Base-by-base conservation (phyloP, 148 eudicot species). In the Pouteria glomerata region DNA sequence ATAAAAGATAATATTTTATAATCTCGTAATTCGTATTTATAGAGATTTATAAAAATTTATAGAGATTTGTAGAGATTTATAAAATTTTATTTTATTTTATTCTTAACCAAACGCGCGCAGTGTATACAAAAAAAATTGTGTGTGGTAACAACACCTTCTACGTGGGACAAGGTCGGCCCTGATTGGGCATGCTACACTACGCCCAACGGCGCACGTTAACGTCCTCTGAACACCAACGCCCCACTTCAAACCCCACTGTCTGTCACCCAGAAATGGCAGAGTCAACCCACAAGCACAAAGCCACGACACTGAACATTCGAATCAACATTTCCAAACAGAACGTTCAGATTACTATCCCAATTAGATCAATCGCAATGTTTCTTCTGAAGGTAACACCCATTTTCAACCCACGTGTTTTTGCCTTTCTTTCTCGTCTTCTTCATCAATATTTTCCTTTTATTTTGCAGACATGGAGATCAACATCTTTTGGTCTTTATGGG, bases 381-480 rank as follows among this genome's bases (percentile, higher is more conserved):
- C 87, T 90, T 59, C 42, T 90, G 77, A 90, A 90, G 92, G 96
- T 88, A 45, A 64, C 15, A 34, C 59, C 1, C 34, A 10, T 6
- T 4, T 11, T 18, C 30, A 19, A 2, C 39, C 37, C 24, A 47
- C 60, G 15, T 50, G 23, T 27, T 74, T 66, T 21, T 47, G 59
- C 12, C 52, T 2, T 26, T 4, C 33, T 45, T 48, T 4, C 21
- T 57, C 14, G 12, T 70, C 19, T 55, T n/a, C 37, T 76, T 56
- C 29, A 7, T 23, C 23, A 33, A 8, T 13, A 15, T 55, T 42
- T 24, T 48, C 35, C 26, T 1, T 45, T 21, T 55, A 1, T 16
- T 63, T 18, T 34, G 31, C 71, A 94, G 98, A 82, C 98, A 74
- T 95, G 96, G 98, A 82, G 98, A 88, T 27, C 87, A 72, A 57